Base-by-base conservation (phyloP, 768 basidiomycete genomes). In the Auricularia heimuer region DNA sequence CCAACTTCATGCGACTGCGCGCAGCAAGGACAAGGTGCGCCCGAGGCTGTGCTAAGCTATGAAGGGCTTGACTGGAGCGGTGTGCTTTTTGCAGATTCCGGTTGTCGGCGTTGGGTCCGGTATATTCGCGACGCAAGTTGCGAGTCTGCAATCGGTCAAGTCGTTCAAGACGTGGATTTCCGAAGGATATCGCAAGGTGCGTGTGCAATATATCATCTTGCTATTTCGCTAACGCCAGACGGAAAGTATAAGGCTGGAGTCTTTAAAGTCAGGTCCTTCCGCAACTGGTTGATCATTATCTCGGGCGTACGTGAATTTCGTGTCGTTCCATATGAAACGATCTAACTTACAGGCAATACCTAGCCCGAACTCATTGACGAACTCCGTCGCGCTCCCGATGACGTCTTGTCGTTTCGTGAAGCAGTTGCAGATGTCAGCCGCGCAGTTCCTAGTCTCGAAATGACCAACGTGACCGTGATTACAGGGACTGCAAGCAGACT, bases 251-350 rank as follows among this genome's bases (percentile, higher is more conserved):
- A 71, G 33, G 66, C 62, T 7, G 64, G 65, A 1, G 64, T 73
- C 4, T 85, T 82, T 72, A 80, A 79, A 70, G 72, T 84, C 3
- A 71, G 82, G 0, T 73, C 73, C 54, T 69, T 80, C 54, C 74
- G 79, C 10, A 69, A 70, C n/a, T 83, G 82, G 83, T 63, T 71
- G 0, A 75, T 83, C 37, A 56, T 84, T n/a, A 60, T 79, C 0
- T 70, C 69, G n/a, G 72, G 71, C 3, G 56, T 35, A 35, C 18
- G 56, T 56, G 1, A 1, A 10, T 11, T 8, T 14, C 1, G 16
- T 29, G 33, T 14, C 56, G 56, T 34, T 14, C 29, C 11, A 29
- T 29, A 29, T 29, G 29, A 29, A 29, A 29, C 29, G 29, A 29
- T 29, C 2, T 29, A 3, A 29, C 29, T 29, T 2, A 29, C 29